Evolutionary conservation across 345 rosid species (phyloP).

Genomic region (Salix arbutifolia): DNA sequence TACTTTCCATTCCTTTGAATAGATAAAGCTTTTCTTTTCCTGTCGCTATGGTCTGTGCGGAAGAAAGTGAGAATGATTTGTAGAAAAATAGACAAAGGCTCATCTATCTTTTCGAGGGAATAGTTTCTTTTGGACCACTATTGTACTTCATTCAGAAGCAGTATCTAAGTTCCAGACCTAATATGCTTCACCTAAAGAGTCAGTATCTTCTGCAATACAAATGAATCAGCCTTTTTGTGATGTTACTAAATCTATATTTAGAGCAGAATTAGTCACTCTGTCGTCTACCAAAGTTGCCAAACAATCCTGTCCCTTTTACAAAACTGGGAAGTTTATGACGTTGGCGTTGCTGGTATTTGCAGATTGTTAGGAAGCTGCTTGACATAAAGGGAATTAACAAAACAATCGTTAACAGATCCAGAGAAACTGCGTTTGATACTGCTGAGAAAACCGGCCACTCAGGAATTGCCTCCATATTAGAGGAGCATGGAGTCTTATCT

Average conservation of each 20-base stretch:
- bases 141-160: too few relatives aligned
- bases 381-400: slow-evolving; percentile 42
- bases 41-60: neutral
- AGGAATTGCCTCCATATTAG: slow-evolving; percentile 45
- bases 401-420: slow-evolving; percentile 49
- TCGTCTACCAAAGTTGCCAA: neutral
- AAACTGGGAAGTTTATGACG: neutral
- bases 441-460: slow-evolving; percentile 58
- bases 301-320: neutral
- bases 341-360: slow-evolving; percentile 24
- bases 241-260: neutral
- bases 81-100: too few relatives aligned
- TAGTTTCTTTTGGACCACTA: neutral
- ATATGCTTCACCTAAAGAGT: neutral
- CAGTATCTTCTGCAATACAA: neutral
- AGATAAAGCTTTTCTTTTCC: neutral
- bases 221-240: neutral
- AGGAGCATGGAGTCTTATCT: slow-evolving; percentile 45
- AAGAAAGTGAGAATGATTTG: neutral
- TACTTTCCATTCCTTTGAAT: neutral
- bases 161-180: neutral
- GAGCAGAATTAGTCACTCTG: neutral
- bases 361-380: slow-evolving; percentile 56
- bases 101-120: too few relatives aligned
- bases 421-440: slow-evolving; percentile 70